Evolutionary conservation across 768 basidiomycete species (phyloP).

Genomic region (Lactarius evosmus): DNA sequence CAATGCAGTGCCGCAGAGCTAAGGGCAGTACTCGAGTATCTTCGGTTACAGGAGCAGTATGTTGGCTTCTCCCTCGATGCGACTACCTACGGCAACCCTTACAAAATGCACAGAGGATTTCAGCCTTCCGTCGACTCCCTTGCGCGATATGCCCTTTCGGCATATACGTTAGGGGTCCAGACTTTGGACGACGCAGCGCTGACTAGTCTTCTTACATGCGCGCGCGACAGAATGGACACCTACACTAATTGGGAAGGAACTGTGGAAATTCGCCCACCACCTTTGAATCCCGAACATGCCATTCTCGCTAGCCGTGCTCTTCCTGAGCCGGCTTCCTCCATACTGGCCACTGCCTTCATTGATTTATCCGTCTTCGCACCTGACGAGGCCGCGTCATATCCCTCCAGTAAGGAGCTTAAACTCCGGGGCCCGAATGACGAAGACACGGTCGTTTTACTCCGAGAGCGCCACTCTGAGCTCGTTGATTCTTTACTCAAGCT

Average conservation of each 20-base stretch:
- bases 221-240: conserved; percentile 9
- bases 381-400: neutral
- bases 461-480: conserved; percentile 14
- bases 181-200: conserved; percentile 13
- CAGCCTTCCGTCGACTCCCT: conserved; percentile 15
- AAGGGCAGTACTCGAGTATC: conserved; percentile 22
- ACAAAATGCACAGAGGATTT: neutral
- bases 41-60: conserved; percentile 17
- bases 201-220: conserved; percentile 2
- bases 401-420: neutral
- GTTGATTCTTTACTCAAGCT: conserved; percentile 12
- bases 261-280: conserved; percentile 1
- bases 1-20: conserved; percentile 16
- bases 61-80: neutral
- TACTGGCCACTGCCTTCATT: conserved; percentile 20
- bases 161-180: conserved; percentile 13
- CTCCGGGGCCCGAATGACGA: conserved; percentile 7
- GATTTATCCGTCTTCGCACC: conserved; percentile 13
- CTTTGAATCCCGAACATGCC: conserved; percentile 8
- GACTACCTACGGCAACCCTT: neutral
- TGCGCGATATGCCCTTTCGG: conserved; percentile 19
- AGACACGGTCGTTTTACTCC: conserved; percentile 6
- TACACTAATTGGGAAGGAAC: conserved; percentile 19
- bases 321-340: conserved; percentile 17
- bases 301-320: conserved; percentile 18